Evolutionary conservation across 1,139 yeast genomes (phyloP).

Genomic region (Candida sanyaensis): DNA sequence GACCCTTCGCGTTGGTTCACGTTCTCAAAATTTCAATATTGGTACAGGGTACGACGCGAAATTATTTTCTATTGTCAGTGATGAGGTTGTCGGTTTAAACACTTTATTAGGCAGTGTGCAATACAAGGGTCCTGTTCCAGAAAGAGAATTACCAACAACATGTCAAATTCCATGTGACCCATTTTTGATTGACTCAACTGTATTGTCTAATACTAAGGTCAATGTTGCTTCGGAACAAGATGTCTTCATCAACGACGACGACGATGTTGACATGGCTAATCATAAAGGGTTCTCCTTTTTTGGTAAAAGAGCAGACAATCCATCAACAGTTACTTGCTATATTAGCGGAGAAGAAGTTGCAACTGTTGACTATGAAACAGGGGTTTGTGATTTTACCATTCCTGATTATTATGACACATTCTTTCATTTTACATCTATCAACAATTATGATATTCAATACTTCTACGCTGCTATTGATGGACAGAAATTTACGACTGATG

Average conservation of each 20-base stretch:
- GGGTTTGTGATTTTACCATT: conserved; percentile 37
- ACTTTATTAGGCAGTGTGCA: background rate
- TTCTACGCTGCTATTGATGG: conserved; percentile 30
- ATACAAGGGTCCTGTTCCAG: background rate
- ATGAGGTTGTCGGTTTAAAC: background rate
- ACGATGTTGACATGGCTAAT: too few species aligned
- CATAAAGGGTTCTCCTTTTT: too few species aligned
- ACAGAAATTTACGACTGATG: conserved; percentile 33
- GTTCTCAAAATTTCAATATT: conserved; percentile 18
- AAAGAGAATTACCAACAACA: background rate
- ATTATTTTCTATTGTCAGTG: conserved; percentile 7
- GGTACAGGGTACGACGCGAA: conserved; percentile 20
- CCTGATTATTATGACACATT: conserved; percentile 27
- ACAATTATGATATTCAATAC: conserved; percentile 36
- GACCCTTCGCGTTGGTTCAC: conserved; percentile 13
- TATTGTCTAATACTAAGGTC: too few species aligned
- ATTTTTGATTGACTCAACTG: too few species aligned
- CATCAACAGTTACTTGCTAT: conserved; percentile 33
- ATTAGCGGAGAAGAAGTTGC: conserved; percentile 32
- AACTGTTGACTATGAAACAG: conserved; percentile 41
- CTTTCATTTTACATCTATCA: conserved; percentile 27
- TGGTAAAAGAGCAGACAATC: too few species aligned
- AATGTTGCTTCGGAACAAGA: too few species aligned
- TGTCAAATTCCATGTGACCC: background rate
- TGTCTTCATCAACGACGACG: too few species aligned